Conservation (phyloP, 2,329 filamentous ascomycete species). For the Eutypa lata region DNA sequence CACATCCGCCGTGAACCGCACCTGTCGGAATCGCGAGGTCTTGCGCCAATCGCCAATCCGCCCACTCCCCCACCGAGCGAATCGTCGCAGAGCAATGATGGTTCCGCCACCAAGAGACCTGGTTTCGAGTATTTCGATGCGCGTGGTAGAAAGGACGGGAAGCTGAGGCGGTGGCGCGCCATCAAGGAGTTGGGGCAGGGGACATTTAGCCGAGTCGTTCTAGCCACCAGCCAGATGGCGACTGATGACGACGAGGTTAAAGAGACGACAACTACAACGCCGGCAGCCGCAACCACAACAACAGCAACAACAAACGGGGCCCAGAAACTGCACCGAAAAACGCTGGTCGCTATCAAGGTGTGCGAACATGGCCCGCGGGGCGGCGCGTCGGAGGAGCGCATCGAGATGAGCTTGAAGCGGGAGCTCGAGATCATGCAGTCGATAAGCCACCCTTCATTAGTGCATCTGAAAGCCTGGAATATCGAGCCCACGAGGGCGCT, state of each 20-base stretch:
- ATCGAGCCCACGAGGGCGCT: slow-evolving; percentile 80
- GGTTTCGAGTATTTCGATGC: slow-evolving; percentile 67
- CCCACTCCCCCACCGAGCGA: slow-evolving; percentile 84
- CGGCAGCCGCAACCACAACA: slow-evolving; percentile 27
- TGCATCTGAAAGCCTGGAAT: slow-evolving; percentile 88
- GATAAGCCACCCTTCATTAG: slow-evolving; percentile 83
- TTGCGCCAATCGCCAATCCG: slow-evolving; percentile 60
- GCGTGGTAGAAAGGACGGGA: slow-evolving; percentile 61
- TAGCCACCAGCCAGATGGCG: slow-evolving; percentile 76
- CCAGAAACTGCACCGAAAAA: slow-evolving; percentile 64
- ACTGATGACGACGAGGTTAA: slow-evolving; percentile 44
- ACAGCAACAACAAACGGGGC: slow-evolving; percentile 26
- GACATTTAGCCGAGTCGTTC: slow-evolving; percentile 90
- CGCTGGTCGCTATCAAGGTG: slow-evolving; percentile 90
- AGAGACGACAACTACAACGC: slow-evolving; percentile 30
- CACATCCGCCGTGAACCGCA: slow-evolving; percentile 73
- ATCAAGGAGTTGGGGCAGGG: slow-evolving; percentile 83
- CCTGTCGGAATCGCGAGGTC: slow-evolving; percentile 73
- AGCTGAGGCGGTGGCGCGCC: slow-evolving; percentile 74
- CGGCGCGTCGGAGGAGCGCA: slow-evolving; percentile 86
- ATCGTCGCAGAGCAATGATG: slow-evolving; percentile 51
- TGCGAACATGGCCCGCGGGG: slow-evolving; percentile 93
- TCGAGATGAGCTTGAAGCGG: slow-evolving; percentile 89
- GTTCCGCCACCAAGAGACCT: slow-evolving; percentile 39
- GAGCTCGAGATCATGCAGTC: slow-evolving; percentile 92